Conservation (phyloP, 176 grass and related monocot species). For the Eragrostis nindensis region DNA sequence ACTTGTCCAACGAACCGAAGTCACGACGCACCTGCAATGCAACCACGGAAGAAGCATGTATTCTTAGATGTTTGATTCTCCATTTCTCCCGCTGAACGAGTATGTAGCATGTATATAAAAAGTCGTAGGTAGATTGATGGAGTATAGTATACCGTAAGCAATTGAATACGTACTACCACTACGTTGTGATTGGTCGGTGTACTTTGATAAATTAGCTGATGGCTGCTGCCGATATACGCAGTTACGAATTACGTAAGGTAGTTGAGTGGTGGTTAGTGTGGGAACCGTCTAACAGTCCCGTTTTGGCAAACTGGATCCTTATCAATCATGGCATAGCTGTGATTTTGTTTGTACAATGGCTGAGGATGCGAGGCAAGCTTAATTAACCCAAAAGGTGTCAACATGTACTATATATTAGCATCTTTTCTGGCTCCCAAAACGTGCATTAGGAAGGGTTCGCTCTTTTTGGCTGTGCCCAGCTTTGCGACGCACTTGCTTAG, state of each 20-base stretch:
- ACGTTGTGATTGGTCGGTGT: constrained; percentile 10
- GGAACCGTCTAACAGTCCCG: constrained; percentile 24
- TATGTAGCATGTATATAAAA: not conserved
- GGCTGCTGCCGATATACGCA: constrained; percentile 3
- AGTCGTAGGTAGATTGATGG: constrained; percentile 10
- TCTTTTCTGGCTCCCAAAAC: constrained; percentile 25
- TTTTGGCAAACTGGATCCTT: constrained; percentile 32
- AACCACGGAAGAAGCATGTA: not conserved
- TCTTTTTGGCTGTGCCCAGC: constrained; percentile 49
- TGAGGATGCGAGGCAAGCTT: constrained; percentile 1
- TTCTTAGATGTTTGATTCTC: not conserved
- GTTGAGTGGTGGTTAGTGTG: constrained; percentile 31
- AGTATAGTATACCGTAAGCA: not conserved
- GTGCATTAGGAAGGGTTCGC: not conserved
- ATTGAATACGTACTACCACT: constrained; percentile 2
- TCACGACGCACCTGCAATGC: constrained; percentile 55
- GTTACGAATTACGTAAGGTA: not conserved
- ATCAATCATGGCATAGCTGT: not conserved
- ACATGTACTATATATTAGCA: not conserved
- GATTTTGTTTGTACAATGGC: not conserved
- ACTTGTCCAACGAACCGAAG: constrained; percentile 72
- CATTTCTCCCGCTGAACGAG: not conserved
- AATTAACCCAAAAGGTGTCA: not conserved
- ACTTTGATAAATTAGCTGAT: constrained; percentile 11
- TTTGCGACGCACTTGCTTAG: constrained; percentile 41